phyloP scores from a whole-genome alignment of 768 basidiomycete genomes.

The Auricularia cornea region DNA sequence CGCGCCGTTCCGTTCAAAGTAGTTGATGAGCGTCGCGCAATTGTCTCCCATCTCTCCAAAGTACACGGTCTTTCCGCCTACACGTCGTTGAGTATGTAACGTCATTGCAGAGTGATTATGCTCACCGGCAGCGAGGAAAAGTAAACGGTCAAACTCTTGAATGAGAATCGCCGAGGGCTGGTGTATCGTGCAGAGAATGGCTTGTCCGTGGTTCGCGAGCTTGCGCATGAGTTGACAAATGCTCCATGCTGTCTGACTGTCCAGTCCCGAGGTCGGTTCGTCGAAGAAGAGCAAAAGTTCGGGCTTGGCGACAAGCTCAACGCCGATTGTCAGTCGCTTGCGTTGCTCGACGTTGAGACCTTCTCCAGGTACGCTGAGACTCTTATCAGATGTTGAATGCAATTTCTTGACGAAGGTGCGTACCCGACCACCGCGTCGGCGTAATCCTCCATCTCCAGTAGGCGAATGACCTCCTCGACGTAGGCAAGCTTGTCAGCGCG shows the following conservation, averaged over 20 bases:
- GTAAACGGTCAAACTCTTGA: conserved; percentile 29
- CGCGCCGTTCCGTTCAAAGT: conserved; percentile 71
- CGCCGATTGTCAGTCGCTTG: conserved; percentile 46
- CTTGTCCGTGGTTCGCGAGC: conserved; percentile 74
- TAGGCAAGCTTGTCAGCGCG: conserved; percentile 37
- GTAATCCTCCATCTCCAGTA: conserved; percentile 39
- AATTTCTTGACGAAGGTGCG: conserved; percentile 4
- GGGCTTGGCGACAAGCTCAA: conserved; percentile 52
- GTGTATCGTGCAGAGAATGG: conserved; percentile 91
- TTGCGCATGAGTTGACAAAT: conserved; percentile 67
- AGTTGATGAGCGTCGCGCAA: conserved; percentile 56
- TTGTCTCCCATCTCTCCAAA: conserved; percentile 82
- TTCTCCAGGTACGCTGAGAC: conserved; percentile 14
- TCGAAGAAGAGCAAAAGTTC: conserved; percentile 78
- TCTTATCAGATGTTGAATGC: not conserved
- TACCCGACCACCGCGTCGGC: conserved; percentile 37
- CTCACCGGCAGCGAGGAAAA: conserved; percentile 19
- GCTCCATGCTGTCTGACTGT: conserved; percentile 82
- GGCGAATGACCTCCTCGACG: conserved; percentile 38
- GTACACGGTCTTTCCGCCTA: conserved; percentile 89
- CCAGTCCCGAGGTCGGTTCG: conserved; percentile 82
- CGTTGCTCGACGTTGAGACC: conserved; percentile 29
- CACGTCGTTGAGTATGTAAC: too few species aligned
- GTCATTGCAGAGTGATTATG: not conserved
- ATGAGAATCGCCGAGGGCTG: conserved; percentile 48